A percentile compares a stretch with the other conserved stretches of the same genome.
These are phyloP conservation scores for Cupressus sempervirens DNA, from an alignment of 75 land plant species.

Conservation along the genomic window DNA sequence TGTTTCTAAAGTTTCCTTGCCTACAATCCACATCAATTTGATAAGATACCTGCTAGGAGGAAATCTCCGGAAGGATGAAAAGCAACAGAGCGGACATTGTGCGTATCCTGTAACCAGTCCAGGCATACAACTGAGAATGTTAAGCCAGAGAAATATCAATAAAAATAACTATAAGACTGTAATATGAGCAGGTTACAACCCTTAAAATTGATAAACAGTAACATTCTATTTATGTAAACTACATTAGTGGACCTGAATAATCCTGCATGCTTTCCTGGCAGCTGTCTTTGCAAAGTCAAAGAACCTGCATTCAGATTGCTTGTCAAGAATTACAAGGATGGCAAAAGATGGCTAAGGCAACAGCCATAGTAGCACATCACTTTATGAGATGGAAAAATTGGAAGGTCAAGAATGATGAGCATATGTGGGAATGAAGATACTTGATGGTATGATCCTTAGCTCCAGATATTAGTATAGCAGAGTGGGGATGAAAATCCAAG, in stretches of 20 bases:
- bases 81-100: conserved; percentile 91
- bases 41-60: conserved; percentile 72
- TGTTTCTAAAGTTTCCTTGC: background rate
- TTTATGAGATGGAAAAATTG: background rate
- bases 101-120: conserved; percentile 72
- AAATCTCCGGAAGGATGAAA: conserved; percentile 97
- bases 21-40: background rate
- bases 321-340: background rate
- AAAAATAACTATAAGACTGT: background rate
- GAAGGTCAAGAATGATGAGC: background rate
- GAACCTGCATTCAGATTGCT: conserved; percentile 47
- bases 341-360: background rate
- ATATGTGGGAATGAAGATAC: conserved; percentile 27
- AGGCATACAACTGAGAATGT: conserved; percentile 9
- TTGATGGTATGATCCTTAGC: conserved; percentile 92
- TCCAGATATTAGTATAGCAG: conserved; percentile 73
- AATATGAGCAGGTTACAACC: background rate
- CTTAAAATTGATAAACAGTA: background rate
- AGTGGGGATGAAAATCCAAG: conserved; percentile 92
- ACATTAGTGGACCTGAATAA: conserved; percentile 63
- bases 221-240: background rate
- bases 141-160: background rate
- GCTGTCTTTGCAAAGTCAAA: conserved; percentile 89
- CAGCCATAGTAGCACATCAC: background rate
- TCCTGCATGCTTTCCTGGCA: conserved; percentile 79